Conservation (phyloP, 768 basidiomycete species). For the Termitomyces sp. region DNA sequence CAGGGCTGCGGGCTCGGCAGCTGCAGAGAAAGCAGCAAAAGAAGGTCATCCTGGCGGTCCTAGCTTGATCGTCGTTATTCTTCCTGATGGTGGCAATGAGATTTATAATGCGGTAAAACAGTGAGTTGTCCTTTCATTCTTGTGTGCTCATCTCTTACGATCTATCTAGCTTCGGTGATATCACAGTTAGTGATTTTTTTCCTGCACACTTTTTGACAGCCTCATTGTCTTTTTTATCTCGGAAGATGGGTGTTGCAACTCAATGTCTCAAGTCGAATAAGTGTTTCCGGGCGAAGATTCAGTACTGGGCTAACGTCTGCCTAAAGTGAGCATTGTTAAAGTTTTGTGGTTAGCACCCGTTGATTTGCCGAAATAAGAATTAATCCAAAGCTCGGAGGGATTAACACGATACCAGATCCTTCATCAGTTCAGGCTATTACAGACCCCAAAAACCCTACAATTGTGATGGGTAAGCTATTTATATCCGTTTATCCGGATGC, state of each 20-base stretch:
- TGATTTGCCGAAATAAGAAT: conserved; percentile 35
- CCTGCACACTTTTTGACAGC: not conserved
- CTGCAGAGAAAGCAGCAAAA: conserved; percentile 26
- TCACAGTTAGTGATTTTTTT: conserved; percentile 16
- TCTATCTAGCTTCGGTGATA: conserved; percentile 47
- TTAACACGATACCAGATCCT: conserved; percentile 69
- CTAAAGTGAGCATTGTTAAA: conserved; percentile 50
- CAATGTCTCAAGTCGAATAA: conserved; percentile 71
- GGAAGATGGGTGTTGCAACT: conserved; percentile 68
- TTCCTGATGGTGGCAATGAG: conserved; percentile 69
- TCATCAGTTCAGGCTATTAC: conserved; percentile 48
- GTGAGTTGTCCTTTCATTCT: conserved; percentile 36
- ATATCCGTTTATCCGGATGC: not conserved
- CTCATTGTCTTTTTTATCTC: not conserved
- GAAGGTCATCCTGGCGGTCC: conserved; percentile 35
- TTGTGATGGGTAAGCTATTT: conserved; percentile 58
- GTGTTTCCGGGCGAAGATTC: conserved; percentile 57
- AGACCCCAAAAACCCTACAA: conserved; percentile 65
- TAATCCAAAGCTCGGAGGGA: conserved; percentile 80
- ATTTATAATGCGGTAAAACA: conserved; percentile 76
- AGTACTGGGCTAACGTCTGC: conserved; percentile 79
- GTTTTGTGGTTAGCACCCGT: not conserved
- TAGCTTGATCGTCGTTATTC: conserved; percentile 55
- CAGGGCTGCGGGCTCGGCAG: conserved; percentile 40
- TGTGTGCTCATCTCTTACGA: conserved; percentile 7